Percentiles rank a stretch among this genome's conserved stretches.
These are phyloP conservation scores for Diplodia mutila DNA, from an alignment of 2,329 filamentous ascomycete genomes.

Conservation along the genomic window DNA sequence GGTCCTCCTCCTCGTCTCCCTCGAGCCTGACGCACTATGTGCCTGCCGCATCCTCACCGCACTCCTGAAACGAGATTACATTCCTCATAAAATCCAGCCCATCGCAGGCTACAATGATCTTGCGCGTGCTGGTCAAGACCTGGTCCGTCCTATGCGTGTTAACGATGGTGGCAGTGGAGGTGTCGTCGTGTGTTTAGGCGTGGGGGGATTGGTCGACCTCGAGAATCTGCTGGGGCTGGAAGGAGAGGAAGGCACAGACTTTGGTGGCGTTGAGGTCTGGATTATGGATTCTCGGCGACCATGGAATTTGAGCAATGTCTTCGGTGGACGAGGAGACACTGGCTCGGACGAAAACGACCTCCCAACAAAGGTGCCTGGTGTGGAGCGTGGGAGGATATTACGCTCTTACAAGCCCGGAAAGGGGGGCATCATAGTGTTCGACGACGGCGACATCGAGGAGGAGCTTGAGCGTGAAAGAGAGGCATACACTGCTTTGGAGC, in stretches of 20 bases:
- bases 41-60: slow-evolving; percentile 91
- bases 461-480: slow-evolving; percentile 74
- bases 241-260: slow-evolving; percentile 66
- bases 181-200: slow-evolving; percentile 87
- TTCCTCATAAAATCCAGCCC: slow-evolving; percentile 95
- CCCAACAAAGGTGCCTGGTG: slow-evolving; percentile 55
- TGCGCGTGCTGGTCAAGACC: slow-evolving; percentile 73
- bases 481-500: slow-evolving; percentile 81
- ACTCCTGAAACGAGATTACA: slow-evolving; percentile 96
- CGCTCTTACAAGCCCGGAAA: slow-evolving; percentile 74
- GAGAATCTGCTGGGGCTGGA: slow-evolving; percentile 78
- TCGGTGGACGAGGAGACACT: slow-evolving; percentile 61
- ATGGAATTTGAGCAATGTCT: slow-evolving; percentile 94
- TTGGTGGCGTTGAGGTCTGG: slow-evolving; percentile 92
- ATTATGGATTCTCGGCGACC: slow-evolving; percentile 87
- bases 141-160: slow-evolving; percentile 85
- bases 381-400: slow-evolving; percentile 73
- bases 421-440: slow-evolving; percentile 90
- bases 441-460: slow-evolving; percentile 93
- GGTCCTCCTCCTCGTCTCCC: slow-evolving; percentile 86
- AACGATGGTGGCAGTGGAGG: slow-evolving; percentile 82
- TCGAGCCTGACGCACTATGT: slow-evolving; percentile 94
- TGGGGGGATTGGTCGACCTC: slow-evolving; percentile 89
- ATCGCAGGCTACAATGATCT: slow-evolving; percentile 92
- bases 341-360: slow-evolving; percentile 33